These are phyloP conservation scores for Mucor ambiguus DNA, from an alignment of 371 early-diverging fungal species.

Conservation along the genomic window DNA sequence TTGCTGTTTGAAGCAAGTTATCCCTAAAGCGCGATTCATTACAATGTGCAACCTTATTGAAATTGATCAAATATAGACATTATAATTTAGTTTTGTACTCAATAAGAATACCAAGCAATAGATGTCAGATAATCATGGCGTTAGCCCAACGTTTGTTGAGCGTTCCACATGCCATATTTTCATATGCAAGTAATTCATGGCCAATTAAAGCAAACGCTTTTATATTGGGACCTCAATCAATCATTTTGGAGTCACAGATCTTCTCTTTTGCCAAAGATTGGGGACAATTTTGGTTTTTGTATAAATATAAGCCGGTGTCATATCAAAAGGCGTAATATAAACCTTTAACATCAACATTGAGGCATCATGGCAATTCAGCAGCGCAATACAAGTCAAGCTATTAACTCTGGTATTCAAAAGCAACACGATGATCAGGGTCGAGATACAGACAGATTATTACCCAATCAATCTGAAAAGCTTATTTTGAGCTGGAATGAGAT, in stretches of 20 bases:
- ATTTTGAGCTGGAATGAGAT: constrained; percentile 48
- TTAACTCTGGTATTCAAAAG: neutral
- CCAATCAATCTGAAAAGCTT: constrained; percentile 8
- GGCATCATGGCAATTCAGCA: constrained; percentile 13
- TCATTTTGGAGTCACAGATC: neutral
- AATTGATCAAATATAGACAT: neutral
- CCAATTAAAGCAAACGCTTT: neutral
- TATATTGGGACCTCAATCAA: neutral
- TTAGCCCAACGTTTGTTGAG: neutral
- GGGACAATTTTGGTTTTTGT: neutral
- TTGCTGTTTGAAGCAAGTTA: neutral
- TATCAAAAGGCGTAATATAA: neutral
- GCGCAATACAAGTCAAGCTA: neutral
- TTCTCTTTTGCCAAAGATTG: constrained; percentile 2
- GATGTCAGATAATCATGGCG: neutral
- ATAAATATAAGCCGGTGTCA: neutral
- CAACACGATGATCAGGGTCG: neutral
- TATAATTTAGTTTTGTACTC: neutral
- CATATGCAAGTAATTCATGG: neutral
- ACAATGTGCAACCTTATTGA: neutral
- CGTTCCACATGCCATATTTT: neutral
- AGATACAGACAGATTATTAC: constrained; percentile 17
- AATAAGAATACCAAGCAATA: neutral
- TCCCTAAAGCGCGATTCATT: neutral
- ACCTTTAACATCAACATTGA: neutral